Evolutionary conservation across 1,284 basidiomycete genomes (phyloP).

Genomic region (Moniliophthora roreri): DNA sequence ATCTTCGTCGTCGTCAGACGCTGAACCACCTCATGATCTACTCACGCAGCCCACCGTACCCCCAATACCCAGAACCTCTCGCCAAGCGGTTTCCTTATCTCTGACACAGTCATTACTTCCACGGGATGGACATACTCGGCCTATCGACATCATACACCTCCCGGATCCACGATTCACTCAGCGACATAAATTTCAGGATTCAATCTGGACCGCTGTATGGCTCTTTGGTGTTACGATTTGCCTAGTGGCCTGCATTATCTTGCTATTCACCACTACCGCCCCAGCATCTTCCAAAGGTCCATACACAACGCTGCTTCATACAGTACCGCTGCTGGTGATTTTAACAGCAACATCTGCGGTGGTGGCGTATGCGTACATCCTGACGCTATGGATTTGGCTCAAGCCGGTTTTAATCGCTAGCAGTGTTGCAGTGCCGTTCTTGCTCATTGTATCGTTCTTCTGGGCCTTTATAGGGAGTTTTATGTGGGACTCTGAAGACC

Average conservation of each 20-base stretch:
- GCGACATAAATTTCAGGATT: slow-evolving; percentile 67
- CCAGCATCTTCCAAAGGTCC: slow-evolving; percentile 38
- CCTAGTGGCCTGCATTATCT: slow-evolving; percentile 59
- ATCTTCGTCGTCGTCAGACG: slow-evolving; percentile 8
- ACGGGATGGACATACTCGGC: slow-evolving; percentile 61
- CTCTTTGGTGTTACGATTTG: slow-evolving; percentile 57
- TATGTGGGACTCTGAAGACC: slow-evolving; percentile 70
- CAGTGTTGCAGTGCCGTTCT: slow-evolving; percentile 77
- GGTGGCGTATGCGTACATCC: slow-evolving; percentile 76
- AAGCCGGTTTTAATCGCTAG: slow-evolving; percentile 82
- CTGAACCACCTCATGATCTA: not conserved
- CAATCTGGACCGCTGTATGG: slow-evolving; percentile 70
- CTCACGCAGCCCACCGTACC: not conserved
- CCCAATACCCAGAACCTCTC: slow-evolving; percentile 34
- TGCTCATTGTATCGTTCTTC: slow-evolving; percentile 77
- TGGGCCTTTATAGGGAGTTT: slow-evolving; percentile 93
- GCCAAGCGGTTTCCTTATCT: slow-evolving; percentile 51
- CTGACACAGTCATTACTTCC: slow-evolving; percentile 75
- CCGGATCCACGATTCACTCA: slow-evolving; percentile 69
- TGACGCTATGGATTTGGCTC: slow-evolving; percentile 76
- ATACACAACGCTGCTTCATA: slow-evolving; percentile 78
- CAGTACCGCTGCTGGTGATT: slow-evolving; percentile 81
- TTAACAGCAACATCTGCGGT: slow-evolving; percentile 73
- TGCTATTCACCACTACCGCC: slow-evolving; percentile 55
- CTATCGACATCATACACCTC: slow-evolving; percentile 67